Conservation (phyloP, 192 early-diverging fungal species). For the Rhizophagus prolifer region DNA sequence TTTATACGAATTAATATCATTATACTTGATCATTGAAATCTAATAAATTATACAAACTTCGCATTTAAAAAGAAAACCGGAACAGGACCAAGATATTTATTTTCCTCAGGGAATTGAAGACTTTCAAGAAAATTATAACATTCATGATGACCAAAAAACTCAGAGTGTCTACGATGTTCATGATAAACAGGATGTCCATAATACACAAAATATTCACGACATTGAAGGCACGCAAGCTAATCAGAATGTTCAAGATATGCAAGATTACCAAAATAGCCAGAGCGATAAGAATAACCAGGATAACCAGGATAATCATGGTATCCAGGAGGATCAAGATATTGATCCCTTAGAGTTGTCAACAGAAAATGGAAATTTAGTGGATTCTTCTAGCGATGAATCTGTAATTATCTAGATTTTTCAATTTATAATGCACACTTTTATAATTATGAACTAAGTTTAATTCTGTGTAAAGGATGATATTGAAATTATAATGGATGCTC, state of each 20-base stretch:
- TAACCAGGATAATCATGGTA: neutral
- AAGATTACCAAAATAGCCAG: neutral
- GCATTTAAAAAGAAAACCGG: neutral
- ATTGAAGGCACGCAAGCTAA: neutral
- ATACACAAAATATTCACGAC: neutral
- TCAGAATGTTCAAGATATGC: neutral
- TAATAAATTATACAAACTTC: neutral
- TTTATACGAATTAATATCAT: neutral
- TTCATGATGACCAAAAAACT: neutral
- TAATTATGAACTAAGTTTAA: conserved; percentile 7
- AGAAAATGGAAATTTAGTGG: conserved; percentile 6
- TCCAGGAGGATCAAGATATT: neutral
- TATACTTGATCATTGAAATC: neutral
- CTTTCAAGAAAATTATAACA: neutral
- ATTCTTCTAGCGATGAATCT: conserved; percentile 53
- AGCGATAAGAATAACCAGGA: neutral
- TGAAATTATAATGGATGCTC: conserved; percentile 69
- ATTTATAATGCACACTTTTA: neutral
- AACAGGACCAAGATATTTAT: neutral
- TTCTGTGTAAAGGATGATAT: conserved; percentile 52
- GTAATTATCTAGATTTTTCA: conserved; percentile 38
- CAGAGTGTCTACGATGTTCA: neutral
- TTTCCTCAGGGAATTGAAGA: neutral
- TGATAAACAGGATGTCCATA: neutral
- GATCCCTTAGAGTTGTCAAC: neutral